Base-by-base conservation (phyloP, 179 eudicot genomes). In the Silene coronaria region DNA sequence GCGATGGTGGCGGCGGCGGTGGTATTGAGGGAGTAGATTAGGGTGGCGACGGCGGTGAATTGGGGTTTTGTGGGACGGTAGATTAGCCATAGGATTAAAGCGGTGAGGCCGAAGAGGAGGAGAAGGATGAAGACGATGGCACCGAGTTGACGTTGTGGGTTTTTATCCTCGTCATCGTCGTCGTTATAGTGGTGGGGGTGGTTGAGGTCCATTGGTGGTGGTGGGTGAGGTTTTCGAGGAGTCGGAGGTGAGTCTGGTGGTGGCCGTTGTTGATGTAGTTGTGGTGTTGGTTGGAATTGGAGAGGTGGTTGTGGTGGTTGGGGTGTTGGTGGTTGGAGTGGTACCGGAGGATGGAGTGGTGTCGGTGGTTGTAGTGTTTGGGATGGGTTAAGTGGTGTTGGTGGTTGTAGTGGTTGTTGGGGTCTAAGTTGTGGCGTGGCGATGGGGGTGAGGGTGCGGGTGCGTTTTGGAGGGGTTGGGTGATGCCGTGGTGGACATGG, bases 51-150 rank as follows among this genome's bases (percentile, higher is more conserved):
- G 73, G 93, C 87, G 11, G 78, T 66, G 87, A 89, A 94, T 42
- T 53, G 78, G 12, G 97, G 96, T 9, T 84, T 84, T 5, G 84
- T 75, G 9, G 94, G 91, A 23, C 91, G 89, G 85, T 94, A 92
- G 70, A 94, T 53, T 1, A 94, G 82, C 89, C 88, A 94, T 6
- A 92, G 63, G 30, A 80, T 77, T 46, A 94, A 84, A 26, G 82
- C 88, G 17, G 89, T 70, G 67, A 87, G 53, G 70, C 81, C 91
- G 13, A 83, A 27, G 6, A 94, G 64, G 68, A 90, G 59, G 27
- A 90, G 83, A 67, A 91, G 6, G 71, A 70, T 46, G 75, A 75
- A 27, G 22, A 87, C 36, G 23, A 78, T 58, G 0, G 80, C 79
- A 63, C 70, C 75, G 19, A 89, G 7, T 5, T 75, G 73, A 24